Evolutionary conservation across 331 rosid genomes (phyloP).

Genomic region (Quercus lobata): DNA sequence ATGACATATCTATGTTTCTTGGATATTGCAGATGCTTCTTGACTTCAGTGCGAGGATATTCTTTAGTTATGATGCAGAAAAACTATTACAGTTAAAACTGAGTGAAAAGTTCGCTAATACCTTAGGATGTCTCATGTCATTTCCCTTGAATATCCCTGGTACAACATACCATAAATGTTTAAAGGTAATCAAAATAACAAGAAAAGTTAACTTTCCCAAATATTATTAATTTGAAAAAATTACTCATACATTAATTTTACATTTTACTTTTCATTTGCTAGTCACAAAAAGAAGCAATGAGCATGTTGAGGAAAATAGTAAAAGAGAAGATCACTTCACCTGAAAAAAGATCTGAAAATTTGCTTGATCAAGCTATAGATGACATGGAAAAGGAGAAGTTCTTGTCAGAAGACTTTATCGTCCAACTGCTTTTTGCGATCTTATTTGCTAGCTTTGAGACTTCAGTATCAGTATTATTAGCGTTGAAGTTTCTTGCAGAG

Average conservation of each 20-base stretch:
- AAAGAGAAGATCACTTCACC: constrained; percentile 13
- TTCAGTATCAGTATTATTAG: constrained; percentile 11
- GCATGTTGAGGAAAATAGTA: background rate
- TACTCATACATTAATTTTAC: too few species aligned
- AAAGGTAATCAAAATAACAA: background rate
- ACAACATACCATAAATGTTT: background rate
- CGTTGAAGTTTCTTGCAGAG: constrained; percentile 26
- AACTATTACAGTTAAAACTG: background rate
- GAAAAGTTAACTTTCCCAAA: background rate
- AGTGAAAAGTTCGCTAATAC: constrained; percentile 14
- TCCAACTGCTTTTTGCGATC: background rate
- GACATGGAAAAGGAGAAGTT: constrained; percentile 15
- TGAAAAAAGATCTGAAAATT: constrained; percentile 2
- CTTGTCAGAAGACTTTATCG: constrained; percentile 11
- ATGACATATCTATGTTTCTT: too few species aligned
- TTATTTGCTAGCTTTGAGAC: constrained; percentile 15
- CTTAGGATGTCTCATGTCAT: constrained; percentile 20
- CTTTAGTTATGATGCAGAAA: constrained; percentile 18
- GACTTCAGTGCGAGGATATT: background rate
- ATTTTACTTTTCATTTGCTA: too few species aligned
- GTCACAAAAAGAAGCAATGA: too few species aligned
- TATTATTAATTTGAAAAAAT: too few species aligned
- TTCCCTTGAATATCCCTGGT: constrained; percentile 37
- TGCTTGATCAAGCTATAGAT: constrained; percentile 7
- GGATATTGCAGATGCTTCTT: too few species aligned